These are phyloP conservation scores for Trichophyton mentagrophytes DNA, from an alignment of 2,329 filamentous ascomycete species.

Conservation along the genomic window DNA sequence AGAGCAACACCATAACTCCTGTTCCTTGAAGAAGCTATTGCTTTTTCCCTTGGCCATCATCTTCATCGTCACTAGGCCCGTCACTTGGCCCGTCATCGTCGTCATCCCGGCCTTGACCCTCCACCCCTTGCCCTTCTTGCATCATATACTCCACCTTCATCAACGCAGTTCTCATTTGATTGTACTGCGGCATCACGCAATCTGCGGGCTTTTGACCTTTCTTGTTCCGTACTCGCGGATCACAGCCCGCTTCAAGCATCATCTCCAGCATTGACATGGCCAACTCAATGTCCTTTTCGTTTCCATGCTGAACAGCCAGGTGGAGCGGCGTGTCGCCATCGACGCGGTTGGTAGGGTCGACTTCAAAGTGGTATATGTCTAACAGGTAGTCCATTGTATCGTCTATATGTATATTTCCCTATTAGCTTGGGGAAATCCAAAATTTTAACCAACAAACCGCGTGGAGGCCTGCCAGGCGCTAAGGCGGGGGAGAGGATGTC, in stretches of 20 bases:
- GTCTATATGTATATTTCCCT: slow-evolving; percentile 20
- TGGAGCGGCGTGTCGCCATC: slow-evolving; percentile 37
- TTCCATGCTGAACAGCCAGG: slow-evolving; percentile 34
- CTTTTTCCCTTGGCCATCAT: slow-evolving; percentile 14
- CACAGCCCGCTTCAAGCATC: slow-evolving; percentile 38
- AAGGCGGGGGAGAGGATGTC: slow-evolving; percentile 23
- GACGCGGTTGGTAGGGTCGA: slow-evolving; percentile 34
- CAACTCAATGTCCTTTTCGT: slow-evolving; percentile 33
- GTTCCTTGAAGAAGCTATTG: slow-evolving; percentile 2
- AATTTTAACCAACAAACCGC: background rate
- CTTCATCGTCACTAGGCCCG: slow-evolving; percentile 26
- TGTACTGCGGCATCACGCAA: slow-evolving; percentile 31
- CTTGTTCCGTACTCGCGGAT: slow-evolving; percentile 37
- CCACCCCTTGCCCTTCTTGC: slow-evolving; percentile 25
- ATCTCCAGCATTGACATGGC: slow-evolving; percentile 37
- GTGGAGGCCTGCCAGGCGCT: background rate
- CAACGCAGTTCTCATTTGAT: slow-evolving; percentile 30
- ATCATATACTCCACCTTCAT: slow-evolving; percentile 37
- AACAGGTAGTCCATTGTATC: slow-evolving; percentile 37
- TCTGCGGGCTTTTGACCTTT: slow-evolving; percentile 35
- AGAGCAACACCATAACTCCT: slow-evolving; percentile 4
- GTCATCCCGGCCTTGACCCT: slow-evolving; percentile 22
- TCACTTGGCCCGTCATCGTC: slow-evolving; percentile 23
- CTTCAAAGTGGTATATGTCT: slow-evolving; percentile 38
- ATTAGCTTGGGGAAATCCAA: background rate